Conservation (phyloP, 768 basidiomycete genomes). For the Sporobolomyces roseus region DNA sequence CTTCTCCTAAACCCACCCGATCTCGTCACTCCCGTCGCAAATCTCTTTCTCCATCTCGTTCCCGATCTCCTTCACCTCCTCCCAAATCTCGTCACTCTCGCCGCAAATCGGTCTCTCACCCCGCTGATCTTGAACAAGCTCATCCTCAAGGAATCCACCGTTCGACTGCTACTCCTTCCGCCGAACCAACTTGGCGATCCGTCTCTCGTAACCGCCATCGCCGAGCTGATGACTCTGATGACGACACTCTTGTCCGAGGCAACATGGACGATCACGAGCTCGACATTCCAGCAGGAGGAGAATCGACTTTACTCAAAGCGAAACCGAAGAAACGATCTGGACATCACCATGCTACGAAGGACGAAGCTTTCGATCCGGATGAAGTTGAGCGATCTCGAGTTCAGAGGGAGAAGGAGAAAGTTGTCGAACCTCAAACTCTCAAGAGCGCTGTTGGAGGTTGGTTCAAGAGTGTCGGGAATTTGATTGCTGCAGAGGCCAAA, state of each 20-base stretch:
- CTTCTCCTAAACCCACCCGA: background rate
- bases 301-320: slow-evolving; percentile 22
- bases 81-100: background rate
- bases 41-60: background rate
- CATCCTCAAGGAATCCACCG: background rate
- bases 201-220: slow-evolving; percentile 33
- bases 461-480: slow-evolving; percentile 28
- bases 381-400: slow-evolving; percentile 5
- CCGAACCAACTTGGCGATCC: slow-evolving; percentile 26
- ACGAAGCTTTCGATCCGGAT: slow-evolving; percentile 24
- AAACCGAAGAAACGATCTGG: slow-evolving; percentile 8
- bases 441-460: slow-evolving; percentile 18
- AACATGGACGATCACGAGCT: slow-evolving; percentile 21
- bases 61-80: background rate
- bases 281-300: slow-evolving; percentile 35
- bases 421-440: slow-evolving; percentile 1
- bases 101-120: background rate
- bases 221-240: slow-evolving; percentile 23
- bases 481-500: slow-evolving; percentile 27
- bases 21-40: background rate
- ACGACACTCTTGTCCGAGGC: slow-evolving; percentile 31
- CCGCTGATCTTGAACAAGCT: no score
- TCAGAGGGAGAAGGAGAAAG: slow-evolving; percentile 3
- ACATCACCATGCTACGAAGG: background rate
- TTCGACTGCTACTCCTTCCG: slow-evolving; percentile 1